Evolutionary conservation across 345 rosid genomes (phyloP), one percentile per base, ranked within the genome.

Genomic region (Melastoma malabathricum): DNA sequence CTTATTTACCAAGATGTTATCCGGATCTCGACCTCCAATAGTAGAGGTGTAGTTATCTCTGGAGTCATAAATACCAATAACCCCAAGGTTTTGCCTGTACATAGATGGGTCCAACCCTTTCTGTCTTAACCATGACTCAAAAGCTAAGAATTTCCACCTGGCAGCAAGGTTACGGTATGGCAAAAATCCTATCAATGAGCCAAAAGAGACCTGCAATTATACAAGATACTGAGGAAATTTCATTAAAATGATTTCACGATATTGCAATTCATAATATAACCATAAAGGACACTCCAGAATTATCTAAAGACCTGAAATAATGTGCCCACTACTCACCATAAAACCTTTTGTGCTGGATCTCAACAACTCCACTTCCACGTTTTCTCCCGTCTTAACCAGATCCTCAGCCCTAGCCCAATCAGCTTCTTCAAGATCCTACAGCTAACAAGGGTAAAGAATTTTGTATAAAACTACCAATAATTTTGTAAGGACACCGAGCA

Each of bases 81-180:
- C 76, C 56, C 85, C 87, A 63, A 78, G 66, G 60, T 69, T 74
- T 66, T 82, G 82, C 74, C 67, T 74, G 70, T 82, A 82, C 51
- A 51, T 50, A 29, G 86, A 77, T 64, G 95, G 98, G 52, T 87
- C 93, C 51, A 92, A 68, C 50, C 96, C 98, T 56, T 84, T 92
- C 69, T 67, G 74, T 60, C 82, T 71, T 78, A 87, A 59, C 98
- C 98, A 92, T 66, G 96, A 74, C 62, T 92, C 98, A 64, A 92
- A 84, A 41, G 94, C 93, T 48, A 84, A 64, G 71, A 87, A 92
- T 63, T 87, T 87, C 87, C 82, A 79, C 61, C 64, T 87, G 62
- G 84, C 71, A 51, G 76, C 74, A 38, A 92, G 93, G 69, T 83
- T 77, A 39, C 93, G 84, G 64, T 81, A 87, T 34, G 96, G 98